Evolutionary conservation across 371 early-diverging fungal species (phyloP).

Genomic region (Mycotypha africana): DNA sequence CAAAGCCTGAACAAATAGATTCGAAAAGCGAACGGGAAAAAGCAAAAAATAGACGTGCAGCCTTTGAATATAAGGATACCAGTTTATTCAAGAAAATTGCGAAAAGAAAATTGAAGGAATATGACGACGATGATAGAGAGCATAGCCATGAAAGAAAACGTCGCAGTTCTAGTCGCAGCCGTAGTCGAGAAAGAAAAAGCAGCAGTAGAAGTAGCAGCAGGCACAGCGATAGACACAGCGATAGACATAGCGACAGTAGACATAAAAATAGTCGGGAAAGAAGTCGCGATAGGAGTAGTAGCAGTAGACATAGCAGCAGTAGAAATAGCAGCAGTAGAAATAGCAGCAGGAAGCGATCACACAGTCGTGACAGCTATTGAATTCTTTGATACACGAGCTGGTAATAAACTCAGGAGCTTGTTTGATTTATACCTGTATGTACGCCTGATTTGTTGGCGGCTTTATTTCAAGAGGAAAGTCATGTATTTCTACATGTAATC

Average conservation of each 20-base stretch:
- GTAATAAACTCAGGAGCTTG: too few relatives aligned
- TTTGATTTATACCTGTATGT: too few relatives aligned
- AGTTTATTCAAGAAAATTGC: conserved; percentile 39
- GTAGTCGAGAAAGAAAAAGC: background rate
- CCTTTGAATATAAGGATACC: conserved; percentile 37
- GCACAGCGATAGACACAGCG: background rate
- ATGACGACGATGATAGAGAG: background rate
- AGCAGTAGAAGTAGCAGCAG: background rate
- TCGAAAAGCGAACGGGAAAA: conserved; percentile 11
- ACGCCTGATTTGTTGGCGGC: too few relatives aligned
- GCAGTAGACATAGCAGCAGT: conserved; percentile 4
- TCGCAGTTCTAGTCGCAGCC: background rate
- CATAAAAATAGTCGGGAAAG: too few relatives aligned
- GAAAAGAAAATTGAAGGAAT: conserved; percentile 27
- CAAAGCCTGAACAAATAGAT: conserved; percentile 49
- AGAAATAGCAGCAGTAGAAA: background rate
- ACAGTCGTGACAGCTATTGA: too few relatives aligned
- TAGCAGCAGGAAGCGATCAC: too few relatives aligned
- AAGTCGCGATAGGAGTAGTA: too few relatives aligned
- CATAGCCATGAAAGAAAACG: background rate
- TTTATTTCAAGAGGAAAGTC: too few relatives aligned
- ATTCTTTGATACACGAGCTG: too few relatives aligned
- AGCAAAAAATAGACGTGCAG: conserved; percentile 17
- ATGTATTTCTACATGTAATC: too few relatives aligned
- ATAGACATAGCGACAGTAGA: background rate